phyloP scores from a whole-genome alignment of 768 basidiomycete species.

The Coprinellus micaceus region DNA sequence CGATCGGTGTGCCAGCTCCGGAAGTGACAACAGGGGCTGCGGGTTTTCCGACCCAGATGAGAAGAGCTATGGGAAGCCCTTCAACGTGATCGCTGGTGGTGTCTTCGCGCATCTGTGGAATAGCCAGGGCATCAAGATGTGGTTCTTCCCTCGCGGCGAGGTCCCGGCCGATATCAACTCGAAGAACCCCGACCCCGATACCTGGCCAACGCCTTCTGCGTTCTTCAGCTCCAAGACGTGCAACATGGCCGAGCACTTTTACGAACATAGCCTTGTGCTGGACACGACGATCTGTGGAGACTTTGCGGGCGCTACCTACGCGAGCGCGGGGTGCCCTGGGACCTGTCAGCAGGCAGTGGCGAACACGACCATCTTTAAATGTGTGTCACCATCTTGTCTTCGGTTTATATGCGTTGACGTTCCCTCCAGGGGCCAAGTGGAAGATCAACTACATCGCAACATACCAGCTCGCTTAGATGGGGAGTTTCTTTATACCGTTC shows the following conservation, averaged over 20 bases:
- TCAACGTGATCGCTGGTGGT: slow-evolving; percentile 46
- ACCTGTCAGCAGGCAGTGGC: slow-evolving; percentile 47
- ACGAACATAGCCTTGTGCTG: slow-evolving; percentile 46
- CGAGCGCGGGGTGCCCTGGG: slow-evolving; percentile 37
- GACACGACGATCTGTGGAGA: slow-evolving; percentile 49
- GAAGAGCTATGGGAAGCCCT: slow-evolving; percentile 39
- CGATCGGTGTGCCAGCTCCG: slow-evolving; percentile 39
- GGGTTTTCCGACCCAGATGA: slow-evolving; percentile 40
- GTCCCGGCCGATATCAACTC: slow-evolving; percentile 51
- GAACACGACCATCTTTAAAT: slow-evolving; percentile 51
- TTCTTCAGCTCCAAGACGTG: slow-evolving; percentile 48
- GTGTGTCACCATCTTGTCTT: slow-evolving; percentile 21
- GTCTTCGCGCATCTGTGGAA: slow-evolving; percentile 60
- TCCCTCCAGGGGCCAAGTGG: slow-evolving; percentile 48
- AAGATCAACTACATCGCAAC: slow-evolving; percentile 53
- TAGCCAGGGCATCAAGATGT: slow-evolving; percentile 46
- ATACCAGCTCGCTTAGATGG: slow-evolving; percentile 28
- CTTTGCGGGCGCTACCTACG: slow-evolving; percentile 37
- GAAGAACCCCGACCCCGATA: slow-evolving; percentile 41
- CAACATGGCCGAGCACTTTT: slow-evolving; percentile 47
- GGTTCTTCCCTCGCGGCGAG: slow-evolving; percentile 49
- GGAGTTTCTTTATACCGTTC: neutral
- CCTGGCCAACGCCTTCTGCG: slow-evolving; percentile 53
- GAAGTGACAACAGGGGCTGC: slow-evolving; percentile 45
- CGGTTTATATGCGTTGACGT: neutral